Base-by-base conservation (phyloP, 331 rosid genomes). In the Cucumis variabilis region DNA sequence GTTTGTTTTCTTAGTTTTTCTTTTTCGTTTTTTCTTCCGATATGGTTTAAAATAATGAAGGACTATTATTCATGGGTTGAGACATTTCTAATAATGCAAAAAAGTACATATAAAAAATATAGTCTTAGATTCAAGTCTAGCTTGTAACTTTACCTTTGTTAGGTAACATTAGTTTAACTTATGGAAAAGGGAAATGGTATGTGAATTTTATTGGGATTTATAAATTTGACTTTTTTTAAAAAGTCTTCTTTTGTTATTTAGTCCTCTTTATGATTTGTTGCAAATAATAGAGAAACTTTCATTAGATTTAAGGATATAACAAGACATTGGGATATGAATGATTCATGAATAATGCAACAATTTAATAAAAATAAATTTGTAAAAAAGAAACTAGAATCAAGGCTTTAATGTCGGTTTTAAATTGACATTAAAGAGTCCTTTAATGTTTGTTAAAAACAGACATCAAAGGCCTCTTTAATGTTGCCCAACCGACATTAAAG, bases 21-120 rank as follows among this genome's bases (percentile, higher is more conserved):
- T 50, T 2, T 9, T 50, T 50, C 3, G 24, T 77, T 11, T 30
- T 41, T n/a, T n/a, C n/a, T n/a, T 77, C 9, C 62, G 17, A 23
- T 78, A 78, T 8, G 67, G 84, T 53, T 53, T 79, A 79, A 14
- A 79, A 77, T 77, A 77, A 77, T 48, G 63, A 14, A 48, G 62
- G 83, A 13, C 83, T 72, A 46, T n/a, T n/a, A n/a, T 70, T 70
- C 50, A 30, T 30, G 60, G 58, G 51, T 74, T 74, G 16, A 76
- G 63, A 23, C 21, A n/a, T 50, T 24, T 51, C 44, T 79, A 46
- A 28, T 53, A 7, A 79, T 79, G 24, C 67, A 79, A 17, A 79
- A 74, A 24, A 46, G 33, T 77, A 48, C 9, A 21, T 75, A 46
- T 23, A 76, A 33, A 50, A 46, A 21, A 48, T 28, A 37, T 77